Base-by-base conservation (phyloP, 2,329 filamentous ascomycete species). In the Ambrosiella xylebori region DNA sequence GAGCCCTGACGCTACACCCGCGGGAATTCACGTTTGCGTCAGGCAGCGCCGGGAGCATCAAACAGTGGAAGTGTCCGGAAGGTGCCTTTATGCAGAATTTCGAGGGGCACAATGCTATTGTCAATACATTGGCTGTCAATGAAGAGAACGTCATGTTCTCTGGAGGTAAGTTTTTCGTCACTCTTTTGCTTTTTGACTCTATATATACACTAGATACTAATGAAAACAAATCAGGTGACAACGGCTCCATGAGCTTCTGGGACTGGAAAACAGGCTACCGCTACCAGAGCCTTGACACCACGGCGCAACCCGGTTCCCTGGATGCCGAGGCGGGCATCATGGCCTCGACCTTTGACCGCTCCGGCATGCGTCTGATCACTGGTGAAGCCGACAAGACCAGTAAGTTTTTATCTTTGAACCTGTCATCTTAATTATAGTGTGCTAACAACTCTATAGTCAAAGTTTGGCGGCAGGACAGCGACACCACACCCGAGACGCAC, bases 81-180 rank as follows among this genome's bases (percentile, higher is more conserved):
- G 94, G 91, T 41, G 88, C 88, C 13, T 97, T 98, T 68, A 98
- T 98, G 93, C 90, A 96, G 70, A 97, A 97, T 68, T 97, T 97
- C 66, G 88, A 95, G 49, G 91, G 91, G 3, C 91, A 97, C 67
- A 96, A 96, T 66, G 81, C 88, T 61, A 94, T 98, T 68, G 91
- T 98, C 73, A 98, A 98, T 71, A 89, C 89, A 0, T 73, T 98
- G 51, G 80, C 88, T 49, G 89, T 93, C 38, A 98, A 98, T 69
- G 87, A 94, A 65, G 88, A 96, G 68, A 93, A 96, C 65, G 88
- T 97, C 13, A 72, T 98, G 60, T 96, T 98, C 70, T 93, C 89
- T 2, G 93, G 93, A 59, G 91, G 72, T 73, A 61, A 61, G 71
- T 62, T 15, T 45, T 49, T 37, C 56, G 54, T 2, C 15, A 27